Evolutionary conservation across 2,329 filamentous ascomycete species (phyloP).

Genomic region (Colletotrichum higginsianum): DNA sequence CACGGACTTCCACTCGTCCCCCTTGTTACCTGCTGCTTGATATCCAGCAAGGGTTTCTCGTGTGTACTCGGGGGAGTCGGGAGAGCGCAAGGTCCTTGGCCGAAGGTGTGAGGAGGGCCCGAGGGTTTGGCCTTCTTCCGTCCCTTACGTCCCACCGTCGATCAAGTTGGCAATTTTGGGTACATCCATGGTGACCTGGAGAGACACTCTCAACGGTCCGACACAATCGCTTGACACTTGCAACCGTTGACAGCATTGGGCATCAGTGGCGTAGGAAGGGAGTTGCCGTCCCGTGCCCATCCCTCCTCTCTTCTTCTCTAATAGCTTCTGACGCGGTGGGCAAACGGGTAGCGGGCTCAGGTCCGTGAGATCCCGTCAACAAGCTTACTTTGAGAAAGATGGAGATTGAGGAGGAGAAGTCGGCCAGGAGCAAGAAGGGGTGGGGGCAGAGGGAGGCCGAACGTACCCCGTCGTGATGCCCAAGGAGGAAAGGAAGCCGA

Average conservation of each 20-base stretch:
- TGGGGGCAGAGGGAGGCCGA: too few species aligned
- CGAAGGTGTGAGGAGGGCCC: neutral
- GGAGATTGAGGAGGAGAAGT: neutral
- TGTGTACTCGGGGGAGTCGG: neutral
- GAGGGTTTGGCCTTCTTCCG: constrained; percentile 4
- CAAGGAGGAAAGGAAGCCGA: constrained; percentile 30
- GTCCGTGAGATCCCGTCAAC: constrained; percentile 14
- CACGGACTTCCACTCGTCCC: neutral
- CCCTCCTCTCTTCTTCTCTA: neutral
- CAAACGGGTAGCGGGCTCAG: constrained; percentile 2
- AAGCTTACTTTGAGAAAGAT: constrained; percentile 18
- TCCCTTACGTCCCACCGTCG: constrained; percentile 12
- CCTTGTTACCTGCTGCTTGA: constrained; percentile 11
- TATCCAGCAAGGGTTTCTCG: constrained; percentile 20
- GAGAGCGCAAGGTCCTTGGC: neutral
- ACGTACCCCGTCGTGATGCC: neutral
- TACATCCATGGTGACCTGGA: neutral
- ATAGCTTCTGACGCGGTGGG: constrained; percentile 9
- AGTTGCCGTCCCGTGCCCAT: neutral
- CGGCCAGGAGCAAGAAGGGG: neutral
- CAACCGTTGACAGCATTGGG: neutral
- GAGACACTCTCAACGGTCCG: neutral
- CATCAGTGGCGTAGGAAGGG: constrained; percentile 2
- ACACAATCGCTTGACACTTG: neutral
- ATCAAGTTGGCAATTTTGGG: constrained; percentile 1